phyloP scores from a whole-genome alignment of 306 rosid genomes.

The Cucurbita maxima region DNA sequence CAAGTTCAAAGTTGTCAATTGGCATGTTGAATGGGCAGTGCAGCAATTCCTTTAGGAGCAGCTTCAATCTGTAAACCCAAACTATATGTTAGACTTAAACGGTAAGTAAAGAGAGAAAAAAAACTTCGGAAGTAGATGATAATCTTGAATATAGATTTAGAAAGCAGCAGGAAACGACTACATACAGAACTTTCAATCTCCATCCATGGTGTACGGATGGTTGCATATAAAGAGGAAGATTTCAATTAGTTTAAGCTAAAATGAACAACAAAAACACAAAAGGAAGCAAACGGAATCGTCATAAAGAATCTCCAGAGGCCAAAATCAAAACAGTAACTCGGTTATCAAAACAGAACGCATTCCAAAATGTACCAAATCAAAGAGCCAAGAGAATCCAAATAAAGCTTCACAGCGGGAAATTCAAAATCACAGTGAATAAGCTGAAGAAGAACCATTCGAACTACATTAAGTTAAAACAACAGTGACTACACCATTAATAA shows the following conservation, averaged over 20 bases:
- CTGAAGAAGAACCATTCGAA: not conserved
- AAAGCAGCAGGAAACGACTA: not conserved
- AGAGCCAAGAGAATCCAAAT: not conserved
- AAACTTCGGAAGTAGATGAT: not conserved
- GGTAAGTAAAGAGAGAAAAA: not conserved
- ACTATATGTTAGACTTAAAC: not conserved
- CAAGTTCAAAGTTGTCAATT: not conserved
- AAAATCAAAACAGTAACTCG: not conserved
- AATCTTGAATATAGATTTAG: not conserved
- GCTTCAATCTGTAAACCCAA: conserved; percentile 14
- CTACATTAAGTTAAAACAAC: not conserved
- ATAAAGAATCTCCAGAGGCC: not conserved
- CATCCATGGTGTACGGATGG: not conserved
- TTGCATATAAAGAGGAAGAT: not conserved
- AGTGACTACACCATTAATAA: conserved; percentile 21
- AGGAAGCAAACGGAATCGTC: not conserved
- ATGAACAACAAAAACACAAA: not conserved
- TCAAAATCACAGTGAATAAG: not conserved
- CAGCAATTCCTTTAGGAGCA: not conserved
- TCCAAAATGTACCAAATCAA: not conserved
- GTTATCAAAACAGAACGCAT: not conserved
- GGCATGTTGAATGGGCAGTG: conserved; percentile 6
- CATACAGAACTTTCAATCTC: not conserved
- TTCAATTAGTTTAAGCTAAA: not conserved
- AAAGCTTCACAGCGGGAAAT: not conserved